phyloP scores from a whole-genome alignment of 2,329 filamentous ascomycete genomes.

The Sporothrix brasiliensis region DNA sequence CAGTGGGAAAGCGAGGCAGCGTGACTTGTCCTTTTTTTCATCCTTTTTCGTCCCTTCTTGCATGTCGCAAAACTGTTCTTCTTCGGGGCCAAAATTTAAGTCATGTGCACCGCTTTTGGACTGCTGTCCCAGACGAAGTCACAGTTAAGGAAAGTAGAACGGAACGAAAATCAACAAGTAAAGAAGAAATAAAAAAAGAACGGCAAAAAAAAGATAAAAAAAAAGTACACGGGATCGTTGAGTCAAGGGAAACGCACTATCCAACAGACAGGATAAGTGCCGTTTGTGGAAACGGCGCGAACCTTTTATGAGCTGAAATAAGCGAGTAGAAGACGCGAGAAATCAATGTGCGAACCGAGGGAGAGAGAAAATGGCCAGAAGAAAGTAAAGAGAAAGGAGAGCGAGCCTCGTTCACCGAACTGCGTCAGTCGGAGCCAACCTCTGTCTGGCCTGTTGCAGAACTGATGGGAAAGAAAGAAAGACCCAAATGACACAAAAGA shows the following conservation, averaged over 20 bases:
- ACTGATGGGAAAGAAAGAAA: not conserved
- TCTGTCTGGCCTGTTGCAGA: not conserved
- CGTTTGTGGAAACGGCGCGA: conserved; percentile 4
- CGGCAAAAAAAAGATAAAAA: not conserved
- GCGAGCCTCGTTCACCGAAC: not conserved
- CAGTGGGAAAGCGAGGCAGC: not conserved
- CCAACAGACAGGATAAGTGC: not conserved
- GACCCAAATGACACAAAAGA: conserved; percentile 6
- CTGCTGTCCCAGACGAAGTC: not conserved
- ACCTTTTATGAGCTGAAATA: conserved; percentile 9
- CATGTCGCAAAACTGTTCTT: no score
- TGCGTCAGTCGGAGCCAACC: not conserved
- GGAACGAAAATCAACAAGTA: not conserved
- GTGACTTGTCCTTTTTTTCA: not conserved
- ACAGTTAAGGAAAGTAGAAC: not conserved
- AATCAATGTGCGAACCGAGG: not conserved
- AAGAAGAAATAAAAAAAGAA: not conserved
- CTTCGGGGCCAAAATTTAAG: no score
- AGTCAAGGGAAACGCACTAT: no score
- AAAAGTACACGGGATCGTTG: not conserved
- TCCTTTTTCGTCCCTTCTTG: not conserved
- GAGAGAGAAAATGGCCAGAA: not conserved
- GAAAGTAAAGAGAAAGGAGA: not conserved
- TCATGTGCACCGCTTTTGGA: no score
- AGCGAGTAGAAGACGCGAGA: not conserved